Percentiles rank a stretch among this genome's conserved stretches.
Evolutionary conservation across 768 basidiomycete genomes (phyloP).

Genomic region (Trametes cingulata): DNA sequence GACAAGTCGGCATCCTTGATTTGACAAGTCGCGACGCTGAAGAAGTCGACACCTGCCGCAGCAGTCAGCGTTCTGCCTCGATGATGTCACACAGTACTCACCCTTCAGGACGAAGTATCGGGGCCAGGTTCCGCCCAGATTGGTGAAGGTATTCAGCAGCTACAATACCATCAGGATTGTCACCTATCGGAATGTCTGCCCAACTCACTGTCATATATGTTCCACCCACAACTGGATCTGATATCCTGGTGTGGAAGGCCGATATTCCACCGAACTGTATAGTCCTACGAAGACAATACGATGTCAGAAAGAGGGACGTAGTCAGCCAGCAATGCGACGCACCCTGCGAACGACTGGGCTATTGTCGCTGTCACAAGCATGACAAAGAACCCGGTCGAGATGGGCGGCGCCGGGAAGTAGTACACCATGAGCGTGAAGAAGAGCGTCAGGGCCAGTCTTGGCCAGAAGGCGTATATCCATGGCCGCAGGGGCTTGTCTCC

Average conservation of each 20-base stretch:
- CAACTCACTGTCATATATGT: constrained; percentile 95
- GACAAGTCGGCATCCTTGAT: constrained; percentile 55
- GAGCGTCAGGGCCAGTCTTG: constrained; percentile 71
- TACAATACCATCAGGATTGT: constrained; percentile 32
- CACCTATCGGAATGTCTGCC: background rate
- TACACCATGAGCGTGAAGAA: constrained; percentile 77
- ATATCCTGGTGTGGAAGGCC: constrained; percentile 97
- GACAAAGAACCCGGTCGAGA: constrained; percentile 74
- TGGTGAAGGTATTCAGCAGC: constrained; percentile 94
- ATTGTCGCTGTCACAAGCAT: constrained; percentile 83
- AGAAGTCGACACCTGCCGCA: constrained; percentile 74
- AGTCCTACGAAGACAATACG: constrained; percentile 52
- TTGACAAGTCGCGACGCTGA: constrained; percentile 83
- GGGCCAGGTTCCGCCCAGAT: constrained; percentile 98
- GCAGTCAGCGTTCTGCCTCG: background rate
- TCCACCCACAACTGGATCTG: constrained; percentile 95
- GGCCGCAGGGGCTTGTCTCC: constrained; percentile 78
- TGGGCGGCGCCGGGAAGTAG: constrained; percentile 79
- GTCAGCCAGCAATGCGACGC: background rate
- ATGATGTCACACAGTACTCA: constrained; percentile 18
- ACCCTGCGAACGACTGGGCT: constrained; percentile 78
- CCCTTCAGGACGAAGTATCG: constrained; percentile 95
- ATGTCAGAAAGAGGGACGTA: background rate
- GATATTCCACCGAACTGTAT: constrained; percentile 99
- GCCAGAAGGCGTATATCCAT: constrained; percentile 93